Conservation (phyloP, 345 rosid genomes). For the Lumnitzera racemosa region DNA sequence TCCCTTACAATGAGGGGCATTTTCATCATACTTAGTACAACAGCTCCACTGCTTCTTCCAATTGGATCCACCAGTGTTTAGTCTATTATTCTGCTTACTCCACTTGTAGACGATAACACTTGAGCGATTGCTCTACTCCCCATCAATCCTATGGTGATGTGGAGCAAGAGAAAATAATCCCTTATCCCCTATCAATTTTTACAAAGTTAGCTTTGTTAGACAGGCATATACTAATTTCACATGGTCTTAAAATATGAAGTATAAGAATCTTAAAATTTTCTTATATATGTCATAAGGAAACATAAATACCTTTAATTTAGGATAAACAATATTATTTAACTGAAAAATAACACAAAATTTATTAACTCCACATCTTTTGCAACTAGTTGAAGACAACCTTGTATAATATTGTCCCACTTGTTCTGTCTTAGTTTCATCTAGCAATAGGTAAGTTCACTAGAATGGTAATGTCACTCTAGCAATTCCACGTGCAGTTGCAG, state of each 20-base stretch:
- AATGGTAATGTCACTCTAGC: too few relatives aligned
- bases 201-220: not conserved
- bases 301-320: too few relatives aligned
- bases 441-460: too few relatives aligned
- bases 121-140: conserved; percentile 46
- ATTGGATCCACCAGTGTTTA: conserved; percentile 35
- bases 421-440: too few relatives aligned
- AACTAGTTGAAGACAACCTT: too few relatives aligned
- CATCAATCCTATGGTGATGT: conserved; percentile 60
- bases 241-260: not conserved
- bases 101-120: conserved; percentile 52
- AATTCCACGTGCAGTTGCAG: too few relatives aligned
- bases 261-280: not conserved
- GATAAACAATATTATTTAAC: too few relatives aligned
- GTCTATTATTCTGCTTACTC: conserved; percentile 41
- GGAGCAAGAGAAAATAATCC: conserved; percentile 50
- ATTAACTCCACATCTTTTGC: too few relatives aligned
- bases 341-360: too few relatives aligned
- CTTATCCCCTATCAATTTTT: conserved; percentile 31
- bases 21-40: conserved; percentile 40
- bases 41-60: conserved; percentile 61
- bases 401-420: too few relatives aligned
- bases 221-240: not conserved
- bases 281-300: not conserved
- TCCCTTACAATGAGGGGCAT: conserved; percentile 40